Conservation (phyloP, 176 grass and related monocot species). For the Musa troglodytarum region DNA sequence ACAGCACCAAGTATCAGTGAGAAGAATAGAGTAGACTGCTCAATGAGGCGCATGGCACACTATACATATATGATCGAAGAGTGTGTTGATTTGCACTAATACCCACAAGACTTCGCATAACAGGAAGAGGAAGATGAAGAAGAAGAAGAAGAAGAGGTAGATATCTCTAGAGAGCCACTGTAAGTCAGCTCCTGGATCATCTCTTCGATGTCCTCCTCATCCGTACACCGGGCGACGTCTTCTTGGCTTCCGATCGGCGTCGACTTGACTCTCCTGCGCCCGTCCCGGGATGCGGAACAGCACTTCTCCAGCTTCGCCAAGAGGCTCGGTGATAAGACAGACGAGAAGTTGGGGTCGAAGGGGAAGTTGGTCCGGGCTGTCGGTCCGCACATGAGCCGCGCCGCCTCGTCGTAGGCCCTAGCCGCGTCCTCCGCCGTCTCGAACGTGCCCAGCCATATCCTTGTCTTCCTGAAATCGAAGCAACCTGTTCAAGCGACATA, state of each 20-base stretch:
- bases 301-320: slow-evolving; percentile 80
- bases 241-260: neutral
- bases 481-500: neutral
- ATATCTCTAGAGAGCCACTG: slow-evolving; percentile 71
- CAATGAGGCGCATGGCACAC: no score
- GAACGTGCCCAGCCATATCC: slow-evolving; percentile 90
- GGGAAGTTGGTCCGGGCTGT: slow-evolving; percentile 75
- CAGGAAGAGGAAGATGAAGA: slow-evolving; percentile 21
- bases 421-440: slow-evolving; percentile 82
- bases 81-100: no score
- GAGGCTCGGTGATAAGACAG: slow-evolving; percentile 47
- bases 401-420: slow-evolving; percentile 84
- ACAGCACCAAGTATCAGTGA: no score
- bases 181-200: slow-evolving; percentile 88
- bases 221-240: slow-evolving; percentile 1
- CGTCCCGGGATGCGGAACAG: slow-evolving; percentile 20
- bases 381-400: slow-evolving; percentile 57
- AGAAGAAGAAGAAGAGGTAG: slow-evolving; percentile 7
- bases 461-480: slow-evolving; percentile 60
- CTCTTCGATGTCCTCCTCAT: slow-evolving; percentile 56
- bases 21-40: no score
- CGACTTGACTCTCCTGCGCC: neutral
- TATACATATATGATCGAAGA: no score
- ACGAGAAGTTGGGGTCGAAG: neutral
- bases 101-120: neutral